Conservation (phyloP, 1,139 yeast species). For the Pichia sp. region DNA sequence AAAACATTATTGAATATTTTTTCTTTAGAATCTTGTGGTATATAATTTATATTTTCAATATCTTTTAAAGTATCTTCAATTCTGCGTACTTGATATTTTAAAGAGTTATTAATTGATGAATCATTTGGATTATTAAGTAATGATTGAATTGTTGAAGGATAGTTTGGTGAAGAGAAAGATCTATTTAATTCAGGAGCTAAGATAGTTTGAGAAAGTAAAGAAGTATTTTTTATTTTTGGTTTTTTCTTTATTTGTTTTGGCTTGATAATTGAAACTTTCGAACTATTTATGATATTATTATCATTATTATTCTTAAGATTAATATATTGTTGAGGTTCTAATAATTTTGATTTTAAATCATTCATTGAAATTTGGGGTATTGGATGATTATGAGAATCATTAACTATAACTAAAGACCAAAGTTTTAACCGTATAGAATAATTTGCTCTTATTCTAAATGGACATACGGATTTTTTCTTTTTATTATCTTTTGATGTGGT, state of each 20-base stretch:
- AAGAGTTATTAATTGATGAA: no score
- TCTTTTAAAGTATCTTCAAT: conserved; percentile 9
- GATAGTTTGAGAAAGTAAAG: no score
- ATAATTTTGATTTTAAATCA: background rate
- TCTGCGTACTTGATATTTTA: conserved; percentile 1
- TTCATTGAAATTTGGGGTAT: conserved; percentile 5
- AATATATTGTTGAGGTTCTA: background rate
- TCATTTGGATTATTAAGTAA: no score
- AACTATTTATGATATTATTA: no score
- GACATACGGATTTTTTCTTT: conserved; percentile 35
- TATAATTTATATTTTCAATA: conserved; percentile 3
- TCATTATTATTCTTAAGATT: no score
- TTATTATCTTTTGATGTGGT: background rate
- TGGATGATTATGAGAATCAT: conserved; percentile 41
- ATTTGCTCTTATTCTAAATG: conserved; percentile 66
- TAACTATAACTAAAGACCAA: conserved; percentile 60
- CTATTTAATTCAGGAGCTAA: no score
- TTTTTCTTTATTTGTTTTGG: no score
- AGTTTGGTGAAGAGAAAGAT: background rate
- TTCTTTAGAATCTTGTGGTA: conserved; percentile 11
- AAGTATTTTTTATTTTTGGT: no score
- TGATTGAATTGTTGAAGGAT: no score
- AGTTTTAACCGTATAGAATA: conserved; percentile 46
- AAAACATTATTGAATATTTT: conserved; percentile 12
- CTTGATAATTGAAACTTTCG: no score